A percentile compares a stretch with the other conserved stretches of the same genome.
Conservation (phyloP, 371 early-diverging fungal genomes). For the Mortierella polycephala region DNA sequence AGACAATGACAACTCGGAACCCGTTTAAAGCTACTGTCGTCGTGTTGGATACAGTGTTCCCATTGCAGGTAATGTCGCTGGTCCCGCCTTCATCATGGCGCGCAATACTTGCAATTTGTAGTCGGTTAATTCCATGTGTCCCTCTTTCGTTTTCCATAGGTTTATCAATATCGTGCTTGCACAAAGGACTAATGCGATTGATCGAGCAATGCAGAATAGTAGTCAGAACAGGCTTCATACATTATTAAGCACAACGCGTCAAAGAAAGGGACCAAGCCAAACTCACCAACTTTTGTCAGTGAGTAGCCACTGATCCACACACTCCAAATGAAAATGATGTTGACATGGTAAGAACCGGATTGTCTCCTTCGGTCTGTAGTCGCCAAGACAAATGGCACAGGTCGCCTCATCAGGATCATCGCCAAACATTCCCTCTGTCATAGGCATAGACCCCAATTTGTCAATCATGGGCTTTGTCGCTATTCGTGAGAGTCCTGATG, state of each 20-base stretch:
- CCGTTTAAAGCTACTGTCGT: conserved; percentile 1
- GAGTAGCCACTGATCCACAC: conserved; percentile 80
- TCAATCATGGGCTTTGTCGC: conserved; percentile 54
- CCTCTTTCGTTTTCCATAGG: conserved; percentile 19
- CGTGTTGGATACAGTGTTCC: background rate
- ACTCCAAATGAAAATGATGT: conserved; percentile 85
- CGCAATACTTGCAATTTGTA: background rate
- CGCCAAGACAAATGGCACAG: conserved; percentile 73
- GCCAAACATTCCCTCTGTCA: conserved; percentile 52
- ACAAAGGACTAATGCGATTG: conserved; percentile 27
- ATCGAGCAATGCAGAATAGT: background rate
- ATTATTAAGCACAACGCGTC: background rate
- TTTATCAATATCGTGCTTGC: conserved; percentile 52
- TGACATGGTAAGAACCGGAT: conserved; percentile 77
- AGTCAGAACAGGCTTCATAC: background rate
- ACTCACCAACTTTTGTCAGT: conserved; percentile 53
- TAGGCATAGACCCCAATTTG: conserved; percentile 27
- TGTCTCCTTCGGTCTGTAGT: conserved; percentile 69
- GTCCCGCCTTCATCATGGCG: background rate
- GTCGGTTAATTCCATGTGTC: background rate
- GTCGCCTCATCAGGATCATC: conserved; percentile 45
- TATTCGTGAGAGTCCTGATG: conserved; percentile 36
- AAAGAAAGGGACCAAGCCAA: background rate
- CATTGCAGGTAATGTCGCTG: conserved; percentile 1
- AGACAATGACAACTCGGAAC: conserved; percentile 26